These are phyloP conservation scores for Lagenidium sp. DNA, from an alignment of 352 stramenopile species.

Conservation along the genomic window DNA sequence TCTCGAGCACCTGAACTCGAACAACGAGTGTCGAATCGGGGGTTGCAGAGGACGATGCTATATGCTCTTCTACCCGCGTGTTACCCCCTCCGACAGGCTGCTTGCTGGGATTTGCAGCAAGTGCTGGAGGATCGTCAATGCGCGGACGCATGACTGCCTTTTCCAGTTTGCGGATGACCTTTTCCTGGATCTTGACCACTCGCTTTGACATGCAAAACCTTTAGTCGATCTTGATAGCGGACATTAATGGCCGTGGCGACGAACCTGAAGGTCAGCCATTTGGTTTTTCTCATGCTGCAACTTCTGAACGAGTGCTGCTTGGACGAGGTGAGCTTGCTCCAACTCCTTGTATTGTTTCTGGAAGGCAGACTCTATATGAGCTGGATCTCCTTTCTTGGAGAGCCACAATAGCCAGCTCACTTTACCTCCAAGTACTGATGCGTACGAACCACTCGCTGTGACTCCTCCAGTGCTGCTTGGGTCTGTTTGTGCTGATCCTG, in stretches of 20 bases:
- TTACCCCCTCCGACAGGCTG: too few species aligned
- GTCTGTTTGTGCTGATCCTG: conserved; percentile 25
- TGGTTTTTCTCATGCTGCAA: conserved; percentile 63
- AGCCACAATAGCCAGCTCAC: too few species aligned
- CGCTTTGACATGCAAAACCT: conserved; percentile 44
- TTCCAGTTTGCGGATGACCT: conserved; percentile 75
- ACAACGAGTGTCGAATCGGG: conserved; percentile 7
- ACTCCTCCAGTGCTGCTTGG: conserved; percentile 23
- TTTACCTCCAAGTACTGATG: too few species aligned
- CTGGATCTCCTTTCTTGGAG: too few species aligned
- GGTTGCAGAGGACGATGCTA: conserved; percentile 5
- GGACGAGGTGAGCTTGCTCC: conserved; percentile 61
- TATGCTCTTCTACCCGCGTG: too few species aligned
- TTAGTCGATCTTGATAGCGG: too few species aligned
- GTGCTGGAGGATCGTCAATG: neutral
- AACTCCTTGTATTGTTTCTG: conserved; percentile 39
- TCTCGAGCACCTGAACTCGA: conserved; percentile 52
- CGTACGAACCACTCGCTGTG: conserved; percentile 17
- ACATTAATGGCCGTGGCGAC: too few species aligned
- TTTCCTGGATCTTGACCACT: conserved; percentile 66
- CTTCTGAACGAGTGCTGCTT: conserved; percentile 53
- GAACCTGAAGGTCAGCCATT: conserved; percentile 10
- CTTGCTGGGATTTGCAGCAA: neutral
- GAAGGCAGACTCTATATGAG: too few species aligned
- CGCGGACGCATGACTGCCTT: conserved; percentile 24